Evolutionary conservation across 768 basidiomycete species (phyloP), one percentile per base, ranked within the genome.

Genomic region (Termitomyces sp.): DNA sequence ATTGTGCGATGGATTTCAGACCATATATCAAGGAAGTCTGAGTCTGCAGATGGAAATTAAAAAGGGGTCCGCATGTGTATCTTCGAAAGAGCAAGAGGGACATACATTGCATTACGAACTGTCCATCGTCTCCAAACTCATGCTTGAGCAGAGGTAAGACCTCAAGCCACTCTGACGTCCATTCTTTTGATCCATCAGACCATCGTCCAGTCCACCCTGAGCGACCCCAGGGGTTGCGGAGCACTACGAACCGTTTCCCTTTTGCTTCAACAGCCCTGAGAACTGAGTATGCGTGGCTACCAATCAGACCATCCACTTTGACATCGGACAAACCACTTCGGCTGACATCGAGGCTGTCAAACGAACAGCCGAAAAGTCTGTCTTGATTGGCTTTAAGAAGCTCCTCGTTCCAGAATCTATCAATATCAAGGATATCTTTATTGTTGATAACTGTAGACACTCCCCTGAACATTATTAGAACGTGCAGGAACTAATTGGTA

Each of bases 371-470:
- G 59, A 84, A 82, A 4, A 83, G 71, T 5, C 80, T 74, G 60
- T 82, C 82, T 48, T 76, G 68, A 59, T 79, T 81, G 4, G 78
- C 81, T 31, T 69, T 73, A 10, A 75, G 65, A 20, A 84, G 74
- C 61, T 84, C 82, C 48, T 83, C 76, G 5, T 70, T 69, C 82
- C 82, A 84, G 66, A 83, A 84, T 9, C 71, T 66, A 57, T 82
- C 77, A 1, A 63, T 64, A 53, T 82, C 75, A 34, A 83, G 71
- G 46, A 84, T 81, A 56, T 79, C 78, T 72, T 74, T 77, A 61
- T 69, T 76, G n/a, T 70, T 70, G 36, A 78, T 71, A 41, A 72
- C 69, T 18, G 72, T 76, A 6, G 78, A 77, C 12, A 80, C 76
- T 18, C 78, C 78, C 12, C 78, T 79, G 51, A 12, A 46, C 31